Evolutionary conservation across 2,329 filamentous ascomycete species (phyloP).

Genomic region (Neophaeococcomyces mojaviensis): DNA sequence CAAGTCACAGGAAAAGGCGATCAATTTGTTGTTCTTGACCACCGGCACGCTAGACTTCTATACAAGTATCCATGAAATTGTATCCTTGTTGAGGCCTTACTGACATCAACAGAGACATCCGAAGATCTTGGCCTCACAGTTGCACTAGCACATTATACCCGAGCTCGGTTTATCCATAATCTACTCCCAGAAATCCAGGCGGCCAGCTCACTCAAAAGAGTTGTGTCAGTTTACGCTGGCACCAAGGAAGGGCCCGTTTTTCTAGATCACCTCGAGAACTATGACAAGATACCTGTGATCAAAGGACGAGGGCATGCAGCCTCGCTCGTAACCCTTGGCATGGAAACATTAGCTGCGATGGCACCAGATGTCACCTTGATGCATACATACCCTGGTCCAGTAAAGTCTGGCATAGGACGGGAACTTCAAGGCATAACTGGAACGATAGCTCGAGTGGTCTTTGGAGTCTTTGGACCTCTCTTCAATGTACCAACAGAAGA

Average conservation of each 20-base stretch:
- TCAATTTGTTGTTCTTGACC: slow-evolving; percentile 28
- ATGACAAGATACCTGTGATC: slow-evolving; percentile 18
- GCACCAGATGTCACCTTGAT: slow-evolving; percentile 43
- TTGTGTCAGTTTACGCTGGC: slow-evolving; percentile 48
- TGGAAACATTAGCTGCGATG: slow-evolving; percentile 42
- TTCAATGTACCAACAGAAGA: slow-evolving; percentile 27
- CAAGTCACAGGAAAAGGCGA: slow-evolving; percentile 23
- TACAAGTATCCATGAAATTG: slow-evolving; percentile 12
- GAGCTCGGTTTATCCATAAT: slow-evolving; percentile 30
- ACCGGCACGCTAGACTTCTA: slow-evolving; percentile 19
- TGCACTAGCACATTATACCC: slow-evolving; percentile 28
- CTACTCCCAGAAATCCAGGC: slow-evolving; percentile 36
- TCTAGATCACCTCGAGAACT: slow-evolving; percentile 33
- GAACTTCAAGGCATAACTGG: slow-evolving; percentile 27
- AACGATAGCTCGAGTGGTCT: slow-evolving; percentile 22
- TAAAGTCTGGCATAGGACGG: slow-evolving; percentile 39
- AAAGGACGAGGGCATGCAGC: slow-evolving; percentile 40
- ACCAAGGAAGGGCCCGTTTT: slow-evolving; percentile 45
- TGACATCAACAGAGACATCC: slow-evolving; percentile 22
- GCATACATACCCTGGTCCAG: slow-evolving; percentile 42
- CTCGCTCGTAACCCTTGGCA: slow-evolving; percentile 43
- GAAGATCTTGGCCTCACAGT: slow-evolving; percentile 29
- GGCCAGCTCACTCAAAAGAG: slow-evolving; percentile 43
- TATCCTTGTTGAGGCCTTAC: not conserved
- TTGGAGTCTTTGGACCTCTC: slow-evolving; percentile 26